A percentile compares a stretch with the other conserved stretches of the same genome.
Evolutionary conservation across 139 green algal species (phyloP).

Genomic region (Micractinium sp.): DNA sequence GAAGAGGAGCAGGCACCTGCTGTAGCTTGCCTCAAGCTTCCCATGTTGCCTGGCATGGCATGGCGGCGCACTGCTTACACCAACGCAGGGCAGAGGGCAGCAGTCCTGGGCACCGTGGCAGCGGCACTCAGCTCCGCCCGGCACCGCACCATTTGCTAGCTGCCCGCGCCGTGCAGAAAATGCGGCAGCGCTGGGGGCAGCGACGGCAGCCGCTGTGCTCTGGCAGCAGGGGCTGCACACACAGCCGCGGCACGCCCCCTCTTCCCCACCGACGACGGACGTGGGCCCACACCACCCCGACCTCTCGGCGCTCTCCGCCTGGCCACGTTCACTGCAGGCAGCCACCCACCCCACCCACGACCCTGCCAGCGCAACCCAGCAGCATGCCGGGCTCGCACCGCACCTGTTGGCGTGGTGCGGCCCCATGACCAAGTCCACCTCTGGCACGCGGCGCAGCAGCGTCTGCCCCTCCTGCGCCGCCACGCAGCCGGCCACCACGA

Average conservation of each 20-base stretch:
- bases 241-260: neutral
- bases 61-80: no score
- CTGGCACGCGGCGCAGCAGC: constrained; percentile 92
- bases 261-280: neutral
- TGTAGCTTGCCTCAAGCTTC: no score
- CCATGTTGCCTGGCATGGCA: no score
- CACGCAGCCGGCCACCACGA: constrained; percentile 93
- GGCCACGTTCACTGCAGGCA: neutral
- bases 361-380: neutral
- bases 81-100: neutral
- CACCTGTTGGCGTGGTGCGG: constrained; percentile 92
- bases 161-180: no score
- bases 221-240: neutral
- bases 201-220: no score
- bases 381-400: neutral
- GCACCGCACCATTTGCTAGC: no score
- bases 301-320: neutral
- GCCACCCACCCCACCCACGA: neutral
- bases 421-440: constrained; percentile 98
- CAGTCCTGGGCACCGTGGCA: neutral
- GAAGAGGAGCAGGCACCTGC: no score
- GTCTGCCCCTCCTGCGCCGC: constrained; percentile 91
- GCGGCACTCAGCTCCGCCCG: no score
- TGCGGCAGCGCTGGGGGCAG: no score
- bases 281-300: neutral